Conservation (phyloP, 805 yeast species). For the Brettanomyces bruxellensis region DNA sequence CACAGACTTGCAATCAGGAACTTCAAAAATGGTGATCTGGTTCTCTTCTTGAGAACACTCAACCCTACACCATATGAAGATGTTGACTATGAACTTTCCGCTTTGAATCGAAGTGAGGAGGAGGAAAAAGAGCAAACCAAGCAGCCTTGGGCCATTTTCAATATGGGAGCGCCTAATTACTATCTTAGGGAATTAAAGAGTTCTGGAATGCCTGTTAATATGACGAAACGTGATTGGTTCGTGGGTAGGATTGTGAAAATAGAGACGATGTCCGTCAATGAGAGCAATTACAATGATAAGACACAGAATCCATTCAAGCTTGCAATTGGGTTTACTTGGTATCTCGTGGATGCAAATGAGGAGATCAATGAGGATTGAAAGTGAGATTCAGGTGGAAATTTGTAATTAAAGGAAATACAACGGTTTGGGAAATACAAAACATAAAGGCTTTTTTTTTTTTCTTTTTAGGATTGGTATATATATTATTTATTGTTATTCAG, state of each 20-base stretch:
- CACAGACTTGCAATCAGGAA: slow-evolving; percentile 56
- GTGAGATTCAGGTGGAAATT: too few species aligned
- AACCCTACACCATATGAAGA: slow-evolving; percentile 6
- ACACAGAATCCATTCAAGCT: slow-evolving; percentile 57
- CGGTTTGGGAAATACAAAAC: too few species aligned
- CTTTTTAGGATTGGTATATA: too few species aligned
- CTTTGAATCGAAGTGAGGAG: neutral
- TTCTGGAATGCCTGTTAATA: slow-evolving; percentile 10
- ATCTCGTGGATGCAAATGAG: slow-evolving; percentile 45
- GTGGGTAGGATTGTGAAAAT: slow-evolving; percentile 61
- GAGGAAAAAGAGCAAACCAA: neutral
- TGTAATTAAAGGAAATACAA: too few species aligned
- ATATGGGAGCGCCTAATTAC: slow-evolving; percentile 79
- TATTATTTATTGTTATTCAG: too few species aligned
- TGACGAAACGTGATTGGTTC: slow-evolving; percentile 65
- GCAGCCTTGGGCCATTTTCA: slow-evolving; percentile 91
- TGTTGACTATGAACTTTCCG: neutral
- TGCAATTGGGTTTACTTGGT: slow-evolving; percentile 58
- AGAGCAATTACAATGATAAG: slow-evolving; percentile 27
- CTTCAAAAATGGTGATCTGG: slow-evolving; percentile 70
- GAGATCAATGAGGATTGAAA: too few species aligned
- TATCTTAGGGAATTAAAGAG: slow-evolving; percentile 42
- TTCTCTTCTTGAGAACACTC: slow-evolving; percentile 71
- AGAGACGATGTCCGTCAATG: slow-evolving; percentile 42
- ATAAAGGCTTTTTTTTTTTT: too few species aligned